phyloP scores from a whole-genome alignment of 2,329 filamentous ascomycete species.

The Aciculosporium take region DNA sequence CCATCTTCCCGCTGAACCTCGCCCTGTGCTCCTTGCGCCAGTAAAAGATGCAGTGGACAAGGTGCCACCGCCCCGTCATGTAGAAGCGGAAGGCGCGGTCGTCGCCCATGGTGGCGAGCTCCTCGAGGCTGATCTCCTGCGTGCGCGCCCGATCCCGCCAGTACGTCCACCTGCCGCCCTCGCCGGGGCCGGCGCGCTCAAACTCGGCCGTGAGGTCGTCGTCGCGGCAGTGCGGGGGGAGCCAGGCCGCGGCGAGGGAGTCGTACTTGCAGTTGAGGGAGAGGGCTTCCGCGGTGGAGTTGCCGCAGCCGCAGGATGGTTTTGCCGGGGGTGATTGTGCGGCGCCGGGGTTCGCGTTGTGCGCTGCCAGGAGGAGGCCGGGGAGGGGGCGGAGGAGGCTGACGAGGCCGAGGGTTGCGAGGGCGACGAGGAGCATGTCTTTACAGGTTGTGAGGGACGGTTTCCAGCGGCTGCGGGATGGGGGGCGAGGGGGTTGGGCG shows the following conservation, averaged over 20 bases:
- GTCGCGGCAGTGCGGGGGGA: constrained; percentile 20
- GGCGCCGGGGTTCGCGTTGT: too few species aligned
- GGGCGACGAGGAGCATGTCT: neutral
- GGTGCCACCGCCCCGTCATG: constrained; percentile 15
- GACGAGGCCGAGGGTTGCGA: neutral
- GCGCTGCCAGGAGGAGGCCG: too few species aligned
- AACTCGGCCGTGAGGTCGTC: constrained; percentile 20
- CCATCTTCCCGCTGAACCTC: neutral
- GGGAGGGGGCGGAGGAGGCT: neutral
- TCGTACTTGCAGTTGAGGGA: constrained; percentile 19
- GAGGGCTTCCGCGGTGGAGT: constrained; percentile 14
- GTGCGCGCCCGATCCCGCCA: constrained; percentile 12
- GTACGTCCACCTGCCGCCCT: constrained; percentile 18
- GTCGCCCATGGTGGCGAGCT: constrained; percentile 10
- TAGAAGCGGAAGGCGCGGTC: constrained; percentile 9
- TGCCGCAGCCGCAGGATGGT: constrained; percentile 18
- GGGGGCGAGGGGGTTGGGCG: too few species aligned
- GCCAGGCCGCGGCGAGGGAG: constrained; percentile 19
- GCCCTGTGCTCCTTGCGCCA: constrained; percentile 15
- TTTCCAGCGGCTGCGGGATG: too few species aligned
- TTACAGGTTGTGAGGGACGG: neutral
- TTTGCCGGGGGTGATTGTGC: neutral
- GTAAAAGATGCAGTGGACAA: constrained; percentile 19
- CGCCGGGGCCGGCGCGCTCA: constrained; percentile 14
- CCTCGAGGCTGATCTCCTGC: constrained; percentile 8